Percentiles rank a stretch among this genome's conserved stretches.
phyloP scores from a whole-genome alignment of 2,329 filamentous ascomycete genomes.

The Thyridium curvatum region DNA sequence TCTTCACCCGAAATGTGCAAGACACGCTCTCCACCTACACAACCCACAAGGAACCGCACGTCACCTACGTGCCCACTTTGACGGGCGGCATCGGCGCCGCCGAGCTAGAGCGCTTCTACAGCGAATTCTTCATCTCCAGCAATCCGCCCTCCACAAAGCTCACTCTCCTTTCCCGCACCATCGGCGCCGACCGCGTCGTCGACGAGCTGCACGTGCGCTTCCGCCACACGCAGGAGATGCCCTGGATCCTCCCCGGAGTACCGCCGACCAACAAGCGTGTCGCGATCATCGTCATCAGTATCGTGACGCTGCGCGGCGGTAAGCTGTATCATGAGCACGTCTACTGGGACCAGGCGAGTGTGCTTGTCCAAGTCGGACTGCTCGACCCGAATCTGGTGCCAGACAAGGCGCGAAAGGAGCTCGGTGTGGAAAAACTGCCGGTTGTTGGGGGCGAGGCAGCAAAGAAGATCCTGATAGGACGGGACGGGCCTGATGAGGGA shows the following conservation, averaged over 20 bases:
- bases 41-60: slow-evolving; percentile 59
- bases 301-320: slow-evolving; percentile 54
- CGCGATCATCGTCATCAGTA: slow-evolving; percentile 50
- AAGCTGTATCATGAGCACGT: slow-evolving; percentile 58
- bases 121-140: slow-evolving; percentile 54
- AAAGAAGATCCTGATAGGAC: slow-evolving; percentile 23
- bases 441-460: slow-evolving; percentile 32
- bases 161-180: slow-evolving; percentile 57
- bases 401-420: slow-evolving; percentile 19
- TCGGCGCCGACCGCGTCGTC: slow-evolving; percentile 58
- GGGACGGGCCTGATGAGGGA: slow-evolving; percentile 29
- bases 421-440: slow-evolving; percentile 28
- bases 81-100: slow-evolving; percentile 57
- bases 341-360: slow-evolving; percentile 58
- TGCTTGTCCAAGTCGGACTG: slow-evolving; percentile 52
- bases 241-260: slow-evolving; percentile 56
- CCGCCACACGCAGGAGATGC: slow-evolving; percentile 49
- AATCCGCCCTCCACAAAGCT: slow-evolving; percentile 55
- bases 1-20: slow-evolving; percentile 49
- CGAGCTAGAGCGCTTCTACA: slow-evolving; percentile 57
- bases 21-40: slow-evolving; percentile 55
- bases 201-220: slow-evolving; percentile 56
- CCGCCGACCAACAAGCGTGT: slow-evolving; percentile 46
- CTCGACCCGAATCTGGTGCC: slow-evolving; percentile 35
- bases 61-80: slow-evolving; percentile 61